These are phyloP conservation scores for Suillus lakei DNA, from an alignment of 768 basidiomycete species.

Conservation along the genomic window DNA sequence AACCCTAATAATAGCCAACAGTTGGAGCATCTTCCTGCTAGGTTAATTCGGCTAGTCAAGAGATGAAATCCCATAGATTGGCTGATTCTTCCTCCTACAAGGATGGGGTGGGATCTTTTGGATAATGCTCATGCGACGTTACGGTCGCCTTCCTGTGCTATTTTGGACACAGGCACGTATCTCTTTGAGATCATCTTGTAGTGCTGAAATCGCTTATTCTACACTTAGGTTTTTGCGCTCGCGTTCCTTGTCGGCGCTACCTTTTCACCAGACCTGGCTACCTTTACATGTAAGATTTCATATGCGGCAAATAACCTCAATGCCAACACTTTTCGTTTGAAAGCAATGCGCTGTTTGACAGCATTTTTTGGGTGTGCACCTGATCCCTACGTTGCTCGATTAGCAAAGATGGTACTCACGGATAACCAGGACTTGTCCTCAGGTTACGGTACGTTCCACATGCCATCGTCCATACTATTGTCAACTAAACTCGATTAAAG, in stretches of 20 bases:
- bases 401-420: background rate
- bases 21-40: constrained; percentile 54
- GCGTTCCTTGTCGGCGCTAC: constrained; percentile 56
- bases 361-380: constrained; percentile 34
- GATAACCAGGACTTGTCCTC: constrained; percentile 49
- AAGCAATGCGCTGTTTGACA: constrained; percentile 38
- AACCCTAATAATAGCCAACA: constrained; percentile 13
- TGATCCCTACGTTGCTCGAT: background rate
- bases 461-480: background rate
- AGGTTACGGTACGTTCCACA: constrained; percentile 44
- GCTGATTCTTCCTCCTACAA: constrained; percentile 7
- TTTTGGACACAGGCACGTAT: constrained; percentile 32
- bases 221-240: constrained; percentile 42
- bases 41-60: constrained; percentile 28
- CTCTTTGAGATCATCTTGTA: background rate
- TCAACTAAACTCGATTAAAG: constrained; percentile 20
- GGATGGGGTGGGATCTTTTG: constrained; percentile 36
- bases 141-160: constrained; percentile 33
- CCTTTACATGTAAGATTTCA: constrained; percentile 47
- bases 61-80: background rate
- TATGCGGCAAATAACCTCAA: background rate
- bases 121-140: constrained; percentile 36
- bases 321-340: background rate
- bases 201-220: background rate
- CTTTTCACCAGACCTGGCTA: constrained; percentile 50